phyloP scores from a whole-genome alignment of 306 rosid species.

The Delonix regia region DNA sequence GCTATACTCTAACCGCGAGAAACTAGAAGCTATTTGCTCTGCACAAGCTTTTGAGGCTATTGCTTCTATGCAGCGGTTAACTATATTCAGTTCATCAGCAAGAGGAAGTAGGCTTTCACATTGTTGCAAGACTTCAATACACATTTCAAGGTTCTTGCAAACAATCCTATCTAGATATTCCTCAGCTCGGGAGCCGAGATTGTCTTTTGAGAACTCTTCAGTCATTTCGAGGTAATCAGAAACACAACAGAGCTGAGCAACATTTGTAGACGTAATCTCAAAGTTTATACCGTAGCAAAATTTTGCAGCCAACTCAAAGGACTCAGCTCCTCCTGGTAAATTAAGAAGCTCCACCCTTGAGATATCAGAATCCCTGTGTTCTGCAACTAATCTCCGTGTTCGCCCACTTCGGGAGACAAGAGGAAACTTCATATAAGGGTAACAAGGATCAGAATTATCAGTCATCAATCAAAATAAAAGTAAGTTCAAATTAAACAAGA shows the following conservation, averaged over 20 bases:
- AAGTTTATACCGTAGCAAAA: slow-evolving; percentile 65
- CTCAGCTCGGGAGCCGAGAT: slow-evolving; percentile 62
- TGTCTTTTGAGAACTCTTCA: slow-evolving; percentile 68
- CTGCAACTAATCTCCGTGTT: slow-evolving; percentile 67
- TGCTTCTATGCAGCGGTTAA: slow-evolving; percentile 68
- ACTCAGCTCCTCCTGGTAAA: slow-evolving; percentile 67
- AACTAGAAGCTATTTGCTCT: slow-evolving; percentile 80
- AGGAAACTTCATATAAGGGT: slow-evolving; percentile 58
- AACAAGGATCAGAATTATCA: slow-evolving; percentile 1
- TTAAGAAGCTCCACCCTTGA: slow-evolving; percentile 68
- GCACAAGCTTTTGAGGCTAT: slow-evolving; percentile 75
- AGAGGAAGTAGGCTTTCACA: slow-evolving; percentile 67
- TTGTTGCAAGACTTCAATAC: slow-evolving; percentile 70
- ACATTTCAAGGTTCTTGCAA: slow-evolving; percentile 71
- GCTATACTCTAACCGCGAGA: slow-evolving; percentile 78
- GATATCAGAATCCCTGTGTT: slow-evolving; percentile 66
- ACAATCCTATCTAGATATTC: slow-evolving; percentile 62
- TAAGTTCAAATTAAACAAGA: not conserved
- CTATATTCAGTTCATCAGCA: slow-evolving; percentile 64
- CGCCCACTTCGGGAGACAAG: slow-evolving; percentile 79
- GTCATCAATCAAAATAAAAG: not conserved
- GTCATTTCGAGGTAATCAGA: slow-evolving; percentile 74
- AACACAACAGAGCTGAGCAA: slow-evolving; percentile 64
- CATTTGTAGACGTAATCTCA: slow-evolving; percentile 65
- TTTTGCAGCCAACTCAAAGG: slow-evolving; percentile 48